Evolutionary conservation across 2,329 filamentous ascomycete species (phyloP).

Genomic region (Aspergillus fructus): DNA sequence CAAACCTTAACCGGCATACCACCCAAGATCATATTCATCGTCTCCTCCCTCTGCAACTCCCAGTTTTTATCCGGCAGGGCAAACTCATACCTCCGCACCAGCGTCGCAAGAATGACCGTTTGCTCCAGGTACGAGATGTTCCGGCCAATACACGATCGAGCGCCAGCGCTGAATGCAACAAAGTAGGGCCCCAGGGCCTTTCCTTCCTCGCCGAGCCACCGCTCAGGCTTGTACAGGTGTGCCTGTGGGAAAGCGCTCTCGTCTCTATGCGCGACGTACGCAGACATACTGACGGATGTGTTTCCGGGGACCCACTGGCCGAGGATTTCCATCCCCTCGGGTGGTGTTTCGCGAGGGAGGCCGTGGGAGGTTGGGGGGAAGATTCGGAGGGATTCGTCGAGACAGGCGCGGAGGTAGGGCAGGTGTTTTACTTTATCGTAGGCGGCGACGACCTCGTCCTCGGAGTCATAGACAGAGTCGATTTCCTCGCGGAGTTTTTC

Average conservation of each 20-base stretch:
- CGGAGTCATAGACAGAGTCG: slow-evolving; percentile 35
- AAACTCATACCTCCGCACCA: slow-evolving; percentile 34
- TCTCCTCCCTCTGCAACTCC: slow-evolving; percentile 29
- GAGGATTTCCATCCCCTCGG: slow-evolving; percentile 45
- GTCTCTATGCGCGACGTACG: slow-evolving; percentile 39
- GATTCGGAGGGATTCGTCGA: slow-evolving; percentile 52
- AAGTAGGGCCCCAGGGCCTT: slow-evolving; percentile 42
- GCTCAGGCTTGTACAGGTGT: slow-evolving; percentile 41
- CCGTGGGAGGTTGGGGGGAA: slow-evolving; percentile 46
- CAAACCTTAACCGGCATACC: slow-evolving; percentile 34
- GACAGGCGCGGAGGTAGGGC: slow-evolving; percentile 53
- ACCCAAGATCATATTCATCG: slow-evolving; percentile 33
- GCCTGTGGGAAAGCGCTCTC: slow-evolving; percentile 38
- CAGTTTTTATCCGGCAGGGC: slow-evolving; percentile 25
- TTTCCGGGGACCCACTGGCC: slow-evolving; percentile 48
- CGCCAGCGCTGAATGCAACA: slow-evolving; percentile 42
- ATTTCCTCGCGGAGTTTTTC: slow-evolving; percentile 47
- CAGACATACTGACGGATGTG: slow-evolving; percentile 47
- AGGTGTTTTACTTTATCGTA: slow-evolving; percentile 54
- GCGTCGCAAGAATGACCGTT: slow-evolving; percentile 48
- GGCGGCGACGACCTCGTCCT: slow-evolving; percentile 45
- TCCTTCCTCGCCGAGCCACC: slow-evolving; percentile 44
- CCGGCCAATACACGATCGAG: slow-evolving; percentile 43
- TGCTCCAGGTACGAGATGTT: slow-evolving; percentile 50
- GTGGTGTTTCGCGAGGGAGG: slow-evolving; percentile 47